A percentile compares a stretch with the other conserved stretches of the same genome.
Conservation (phyloP, 345 rosid genomes). For the Eutrema japonicum region DNA sequence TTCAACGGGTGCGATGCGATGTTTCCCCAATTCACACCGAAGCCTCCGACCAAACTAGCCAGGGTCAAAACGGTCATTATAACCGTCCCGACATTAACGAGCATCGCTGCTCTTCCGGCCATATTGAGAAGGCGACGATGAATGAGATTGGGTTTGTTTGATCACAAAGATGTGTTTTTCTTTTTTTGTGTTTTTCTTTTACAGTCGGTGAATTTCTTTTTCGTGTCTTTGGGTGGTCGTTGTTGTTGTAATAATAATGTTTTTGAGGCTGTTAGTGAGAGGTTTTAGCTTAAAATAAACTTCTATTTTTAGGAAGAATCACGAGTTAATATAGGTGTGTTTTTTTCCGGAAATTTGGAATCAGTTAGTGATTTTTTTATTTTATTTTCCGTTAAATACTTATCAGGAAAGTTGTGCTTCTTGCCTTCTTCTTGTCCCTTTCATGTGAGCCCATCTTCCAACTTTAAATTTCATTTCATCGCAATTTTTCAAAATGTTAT, state of each 20-base stretch:
- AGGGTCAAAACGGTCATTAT: constrained; percentile 42
- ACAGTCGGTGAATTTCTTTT: constrained; percentile 14
- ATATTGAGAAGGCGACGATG: constrained; percentile 36
- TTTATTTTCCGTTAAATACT: background rate
- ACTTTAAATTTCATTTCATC: no score
- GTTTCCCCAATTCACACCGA: constrained; percentile 89
- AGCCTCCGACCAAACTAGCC: constrained; percentile 41
- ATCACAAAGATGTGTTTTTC: constrained; percentile 14
- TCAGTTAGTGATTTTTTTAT: constrained; percentile 5
- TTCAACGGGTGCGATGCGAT: constrained; percentile 65
- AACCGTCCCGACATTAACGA: constrained; percentile 29
- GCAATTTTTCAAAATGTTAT: background rate
- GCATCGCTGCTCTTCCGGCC: constrained; percentile 43
- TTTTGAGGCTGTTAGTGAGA: constrained; percentile 32
- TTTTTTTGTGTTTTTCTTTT: background rate
- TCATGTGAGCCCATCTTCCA: no score
- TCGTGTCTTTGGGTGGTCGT: constrained; percentile 34
- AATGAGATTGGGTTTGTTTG: constrained; percentile 18
- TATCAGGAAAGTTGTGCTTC: constrained; percentile 1
- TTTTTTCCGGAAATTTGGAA: constrained; percentile 23
- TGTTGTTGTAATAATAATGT: constrained; percentile 37
- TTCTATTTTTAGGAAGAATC: constrained; percentile 34
- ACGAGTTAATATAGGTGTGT: constrained; percentile 17
- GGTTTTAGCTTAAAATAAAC: constrained; percentile 31
- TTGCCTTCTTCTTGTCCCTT: constrained; percentile 18